These are phyloP conservation scores for Millerago galiae DNA, from an alignment of 805 yeast genomes.

Conservation along the genomic window DNA sequence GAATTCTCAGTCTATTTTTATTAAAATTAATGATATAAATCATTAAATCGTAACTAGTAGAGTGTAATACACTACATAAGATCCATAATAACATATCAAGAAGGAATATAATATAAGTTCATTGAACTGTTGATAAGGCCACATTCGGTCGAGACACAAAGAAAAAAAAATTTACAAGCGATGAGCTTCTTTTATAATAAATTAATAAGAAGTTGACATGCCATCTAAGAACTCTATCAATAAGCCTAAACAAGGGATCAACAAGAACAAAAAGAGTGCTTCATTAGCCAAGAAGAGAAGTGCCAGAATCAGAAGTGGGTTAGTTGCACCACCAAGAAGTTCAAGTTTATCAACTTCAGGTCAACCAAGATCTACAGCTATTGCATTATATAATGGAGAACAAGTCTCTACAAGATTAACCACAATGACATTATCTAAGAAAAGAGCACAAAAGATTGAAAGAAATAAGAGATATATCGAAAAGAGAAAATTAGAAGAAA, in stretches of 20 bases:
- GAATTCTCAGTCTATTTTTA: too few relatives aligned
- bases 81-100: too few relatives aligned
- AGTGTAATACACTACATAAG: too few relatives aligned
- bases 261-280: conserved; percentile 43
- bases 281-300: conserved; percentile 43
- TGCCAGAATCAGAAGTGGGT: conserved; percentile 38
- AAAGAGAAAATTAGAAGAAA: conserved; percentile 39
- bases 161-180: conserved; percentile 2
- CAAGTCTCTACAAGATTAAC: conserved; percentile 30
- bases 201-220: conserved; percentile 34
- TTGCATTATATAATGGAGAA: conserved; percentile 33
- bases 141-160: not conserved
- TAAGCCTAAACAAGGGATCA: conserved; percentile 61
- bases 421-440: conserved; percentile 62
- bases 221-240: conserved; percentile 79
- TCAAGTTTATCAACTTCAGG: conserved; percentile 28
- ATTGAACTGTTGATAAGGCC: not conserved
- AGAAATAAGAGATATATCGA: conserved; percentile 71
- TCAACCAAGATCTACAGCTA: conserved; percentile 32
- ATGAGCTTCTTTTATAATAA: not conserved
- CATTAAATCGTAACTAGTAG: too few relatives aligned
- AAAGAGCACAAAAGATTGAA: conserved; percentile 70
- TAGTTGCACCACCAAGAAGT: conserved; percentile 40
- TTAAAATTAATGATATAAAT: too few relatives aligned
- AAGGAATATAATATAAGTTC: not conserved